Percentiles rank a stretch among this genome's conserved stretches.
Evolutionary conservation across 345 rosid genomes (phyloP).

Genomic region (Moricandia moricandioides): DNA sequence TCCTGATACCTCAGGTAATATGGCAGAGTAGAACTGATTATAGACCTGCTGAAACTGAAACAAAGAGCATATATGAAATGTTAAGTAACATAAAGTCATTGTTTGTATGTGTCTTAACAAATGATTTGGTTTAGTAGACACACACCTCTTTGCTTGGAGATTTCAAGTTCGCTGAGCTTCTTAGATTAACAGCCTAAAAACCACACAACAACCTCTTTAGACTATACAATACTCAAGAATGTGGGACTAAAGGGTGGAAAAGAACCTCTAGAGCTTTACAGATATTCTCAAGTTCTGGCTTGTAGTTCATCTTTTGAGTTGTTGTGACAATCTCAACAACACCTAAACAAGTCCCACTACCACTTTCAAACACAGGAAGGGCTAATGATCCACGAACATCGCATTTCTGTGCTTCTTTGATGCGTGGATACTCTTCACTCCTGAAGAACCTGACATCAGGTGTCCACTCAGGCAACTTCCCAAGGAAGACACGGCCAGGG

Average conservation of each 20-base stretch:
- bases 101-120: not conserved
- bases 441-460: constrained; percentile 88
- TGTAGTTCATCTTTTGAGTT: constrained; percentile 60
- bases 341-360: constrained; percentile 76
- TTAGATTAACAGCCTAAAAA: constrained; percentile 79
- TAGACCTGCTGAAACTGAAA: constrained; percentile 44
- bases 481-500: constrained; percentile 81
- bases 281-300: constrained; percentile 69
- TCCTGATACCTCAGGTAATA: constrained; percentile 53
- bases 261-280: constrained; percentile 92
- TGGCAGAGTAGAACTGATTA: constrained; percentile 47
- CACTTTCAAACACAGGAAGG: constrained; percentile 80
- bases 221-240: not conserved
- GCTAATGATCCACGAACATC: constrained; percentile 83
- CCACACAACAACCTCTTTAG: constrained; percentile 24
- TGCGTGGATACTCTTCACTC: constrained; percentile 77
- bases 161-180: constrained; percentile 58
- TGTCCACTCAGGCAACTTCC: constrained; percentile 88
- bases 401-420: constrained; percentile 54
- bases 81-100: not conserved
- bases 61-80: not conserved
- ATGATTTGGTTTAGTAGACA: constrained; percentile 18
- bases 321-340: constrained; percentile 90
- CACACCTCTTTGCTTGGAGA: constrained; percentile 55
- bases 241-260: not conserved